Conservation (phyloP, 2,329 filamentous ascomycete species). For the Hypoxylon sp. region DNA sequence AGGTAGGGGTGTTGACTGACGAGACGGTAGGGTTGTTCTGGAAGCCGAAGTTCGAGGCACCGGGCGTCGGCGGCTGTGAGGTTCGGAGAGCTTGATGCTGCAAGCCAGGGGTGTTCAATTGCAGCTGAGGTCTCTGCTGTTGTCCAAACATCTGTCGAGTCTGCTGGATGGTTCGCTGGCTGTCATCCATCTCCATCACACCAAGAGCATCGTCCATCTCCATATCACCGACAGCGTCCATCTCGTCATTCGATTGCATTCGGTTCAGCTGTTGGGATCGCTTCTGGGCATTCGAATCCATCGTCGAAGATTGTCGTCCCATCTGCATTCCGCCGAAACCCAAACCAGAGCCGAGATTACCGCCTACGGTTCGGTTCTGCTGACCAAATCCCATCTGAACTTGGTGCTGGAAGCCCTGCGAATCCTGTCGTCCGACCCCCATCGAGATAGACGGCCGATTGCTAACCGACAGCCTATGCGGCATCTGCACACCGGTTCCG, state of each 20-base stretch:
- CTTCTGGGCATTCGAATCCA: slow-evolving; percentile 57
- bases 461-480: slow-evolving; percentile 53
- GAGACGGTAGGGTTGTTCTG: slow-evolving; percentile 97
- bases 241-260: slow-evolving; percentile 70
- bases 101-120: slow-evolving; percentile 82
- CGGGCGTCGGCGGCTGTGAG: slow-evolving; percentile 89
- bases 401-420: slow-evolving; percentile 51
- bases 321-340: slow-evolving; percentile 57
- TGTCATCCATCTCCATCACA: slow-evolving; percentile 74
- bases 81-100: slow-evolving; percentile 85
- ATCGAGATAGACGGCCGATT: slow-evolving; percentile 52
- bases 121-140: slow-evolving; percentile 78
- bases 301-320: slow-evolving; percentile 56
- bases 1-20: slow-evolving; percentile 94
- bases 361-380: slow-evolving; percentile 46
- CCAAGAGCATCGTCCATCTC: slow-evolving; percentile 91
- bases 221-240: slow-evolving; percentile 94
- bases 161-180: slow-evolving; percentile 77
- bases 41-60: slow-evolving; percentile 81
- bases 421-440: slow-evolving; percentile 49
- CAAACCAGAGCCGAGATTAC: slow-evolving; percentile 43
- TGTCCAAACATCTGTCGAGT: slow-evolving; percentile 78
- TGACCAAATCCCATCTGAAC: slow-evolving; percentile 52
- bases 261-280: slow-evolving; percentile 62
- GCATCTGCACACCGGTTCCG: slow-evolving; percentile 50